phyloP scores from a whole-genome alignment of 2,329 filamentous ascomycete species.

The Laburnicola sp. region DNA sequence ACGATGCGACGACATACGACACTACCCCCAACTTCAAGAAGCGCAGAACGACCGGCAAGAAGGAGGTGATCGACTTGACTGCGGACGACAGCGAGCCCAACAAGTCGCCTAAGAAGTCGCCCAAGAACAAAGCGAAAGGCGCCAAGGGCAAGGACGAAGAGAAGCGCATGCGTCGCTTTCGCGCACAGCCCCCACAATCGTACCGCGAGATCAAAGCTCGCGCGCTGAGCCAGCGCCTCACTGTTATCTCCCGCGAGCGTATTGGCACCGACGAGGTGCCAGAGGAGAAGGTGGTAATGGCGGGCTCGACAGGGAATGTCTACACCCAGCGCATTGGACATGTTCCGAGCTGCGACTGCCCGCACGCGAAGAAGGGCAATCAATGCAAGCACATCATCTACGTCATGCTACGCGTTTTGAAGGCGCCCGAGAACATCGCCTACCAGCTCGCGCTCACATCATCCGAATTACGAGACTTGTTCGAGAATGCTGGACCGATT shows the following conservation, averaged over 20 bases:
- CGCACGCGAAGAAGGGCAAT: conserved; percentile 57
- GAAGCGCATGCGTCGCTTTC: conserved; percentile 38
- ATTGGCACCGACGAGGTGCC: conserved; percentile 50
- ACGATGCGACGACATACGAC: background rate
- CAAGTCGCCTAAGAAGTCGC: conserved; percentile 16
- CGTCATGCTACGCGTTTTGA: conserved; percentile 61
- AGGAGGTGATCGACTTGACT: conserved; percentile 1
- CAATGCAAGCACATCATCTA: conserved; percentile 69
- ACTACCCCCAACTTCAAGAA: background rate
- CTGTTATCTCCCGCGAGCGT: conserved; percentile 57
- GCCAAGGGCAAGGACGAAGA: conserved; percentile 26
- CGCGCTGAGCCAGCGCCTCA: conserved; percentile 59
- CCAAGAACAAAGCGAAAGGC: conserved; percentile 24
- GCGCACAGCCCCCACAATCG: conserved; percentile 48
- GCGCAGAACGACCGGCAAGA: background rate
- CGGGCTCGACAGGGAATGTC: conserved; percentile 64
- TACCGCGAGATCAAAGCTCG: conserved; percentile 54
- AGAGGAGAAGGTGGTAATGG: conserved; percentile 59
- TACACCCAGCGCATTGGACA: conserved; percentile 60
- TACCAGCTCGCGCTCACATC: conserved; percentile 65
- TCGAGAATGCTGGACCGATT: conserved; percentile 56
- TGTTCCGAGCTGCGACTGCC: conserved; percentile 59
- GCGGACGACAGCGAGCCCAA: background rate
- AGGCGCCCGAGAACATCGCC: conserved; percentile 57
- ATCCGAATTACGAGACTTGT: conserved; percentile 60